Conservation (phyloP, 768 basidiomycete genomes). For the Amanita fuliginea region DNA sequence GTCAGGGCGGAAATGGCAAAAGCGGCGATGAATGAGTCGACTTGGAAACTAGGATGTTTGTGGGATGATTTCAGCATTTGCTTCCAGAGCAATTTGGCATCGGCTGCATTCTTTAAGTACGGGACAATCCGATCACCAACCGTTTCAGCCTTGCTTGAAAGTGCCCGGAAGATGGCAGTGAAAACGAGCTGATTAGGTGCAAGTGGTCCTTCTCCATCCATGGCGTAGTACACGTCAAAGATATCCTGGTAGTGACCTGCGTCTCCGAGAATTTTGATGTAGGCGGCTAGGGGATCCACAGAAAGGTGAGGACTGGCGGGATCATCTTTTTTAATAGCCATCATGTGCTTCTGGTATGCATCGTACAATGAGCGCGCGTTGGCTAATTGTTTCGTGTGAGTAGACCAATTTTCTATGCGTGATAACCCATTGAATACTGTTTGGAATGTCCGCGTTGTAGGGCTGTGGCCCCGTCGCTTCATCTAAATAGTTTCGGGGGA, state of each 20-base stretch:
- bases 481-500: constrained; percentile 36
- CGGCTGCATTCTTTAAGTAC: constrained; percentile 36
- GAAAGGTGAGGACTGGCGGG: constrained; percentile 35
- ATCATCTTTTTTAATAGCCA: constrained; percentile 36
- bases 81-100: constrained; percentile 64
- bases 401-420: constrained; percentile 49
- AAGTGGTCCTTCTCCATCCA: constrained; percentile 55
- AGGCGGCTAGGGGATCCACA: constrained; percentile 41
- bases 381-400: constrained; percentile 46
- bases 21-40: constrained; percentile 45
- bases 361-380: constrained; percentile 53
- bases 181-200: constrained; percentile 51
- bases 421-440: constrained; percentile 60
- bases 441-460: constrained; percentile 54
- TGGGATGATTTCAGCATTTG: constrained; percentile 46
- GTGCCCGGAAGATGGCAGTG: constrained; percentile 53
- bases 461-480: constrained; percentile 73
- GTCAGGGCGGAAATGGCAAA: constrained; percentile 44
- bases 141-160: constrained; percentile 17
- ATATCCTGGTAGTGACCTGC: constrained; percentile 51
- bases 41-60: constrained; percentile 28
- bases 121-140: constrained; percentile 16
- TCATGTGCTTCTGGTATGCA: constrained; percentile 39
- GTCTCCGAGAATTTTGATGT: constrained; percentile 57
- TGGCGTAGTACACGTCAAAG: constrained; percentile 63